A percentile compares a stretch with the other conserved stretches of the same genome.
Conservation (phyloP, 2,329 filamentous ascomycete genomes). For the Colletotrichum spinosum region DNA sequence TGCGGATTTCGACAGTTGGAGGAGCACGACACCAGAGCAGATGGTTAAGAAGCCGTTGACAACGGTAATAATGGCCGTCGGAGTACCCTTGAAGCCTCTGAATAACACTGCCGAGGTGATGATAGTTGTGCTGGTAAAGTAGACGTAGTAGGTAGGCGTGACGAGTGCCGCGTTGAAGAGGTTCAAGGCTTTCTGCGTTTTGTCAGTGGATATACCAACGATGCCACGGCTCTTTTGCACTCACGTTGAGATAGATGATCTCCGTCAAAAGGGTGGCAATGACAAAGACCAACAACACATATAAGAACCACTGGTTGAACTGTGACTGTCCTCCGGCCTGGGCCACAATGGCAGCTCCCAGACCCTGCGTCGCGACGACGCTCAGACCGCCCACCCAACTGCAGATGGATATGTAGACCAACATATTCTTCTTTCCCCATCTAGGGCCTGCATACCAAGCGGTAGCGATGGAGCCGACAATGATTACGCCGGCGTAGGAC, state of each 20-base stretch:
- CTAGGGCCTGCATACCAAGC: constrained; percentile 86
- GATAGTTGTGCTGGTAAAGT: constrained; percentile 96
- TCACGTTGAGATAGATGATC: constrained; percentile 94
- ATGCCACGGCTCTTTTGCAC: constrained; percentile 50
- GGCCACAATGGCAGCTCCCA: constrained; percentile 91
- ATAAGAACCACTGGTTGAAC: constrained; percentile 98
- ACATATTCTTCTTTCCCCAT: constrained; percentile 97
- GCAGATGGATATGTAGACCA: constrained; percentile 97
- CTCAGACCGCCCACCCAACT: constrained; percentile 94
- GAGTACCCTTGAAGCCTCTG: constrained; percentile 90
- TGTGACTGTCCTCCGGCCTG: constrained; percentile 85
- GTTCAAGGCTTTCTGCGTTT: constrained; percentile 93
- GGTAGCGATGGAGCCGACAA: constrained; percentile 77
- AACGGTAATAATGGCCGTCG: constrained; percentile 84
- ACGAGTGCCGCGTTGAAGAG: constrained; percentile 97
- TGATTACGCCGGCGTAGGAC: constrained; percentile 83
- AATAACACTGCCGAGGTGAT: constrained; percentile 94
- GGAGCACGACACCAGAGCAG: constrained; percentile 88
- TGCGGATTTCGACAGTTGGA: constrained; percentile 97
- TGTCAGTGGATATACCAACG: constrained; percentile 45
- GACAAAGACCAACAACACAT: constrained; percentile 91
- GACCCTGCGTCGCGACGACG: constrained; percentile 92
- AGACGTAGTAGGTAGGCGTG: constrained; percentile 98
- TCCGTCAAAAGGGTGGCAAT: constrained; percentile 89
- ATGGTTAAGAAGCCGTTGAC: constrained; percentile 95